Percentiles rank a stretch among this genome's conserved stretches.
These are phyloP conservation scores for Penicillium sp. DNA, from an alignment of 2,329 filamentous ascomycete genomes.

Conservation along the genomic window DNA sequence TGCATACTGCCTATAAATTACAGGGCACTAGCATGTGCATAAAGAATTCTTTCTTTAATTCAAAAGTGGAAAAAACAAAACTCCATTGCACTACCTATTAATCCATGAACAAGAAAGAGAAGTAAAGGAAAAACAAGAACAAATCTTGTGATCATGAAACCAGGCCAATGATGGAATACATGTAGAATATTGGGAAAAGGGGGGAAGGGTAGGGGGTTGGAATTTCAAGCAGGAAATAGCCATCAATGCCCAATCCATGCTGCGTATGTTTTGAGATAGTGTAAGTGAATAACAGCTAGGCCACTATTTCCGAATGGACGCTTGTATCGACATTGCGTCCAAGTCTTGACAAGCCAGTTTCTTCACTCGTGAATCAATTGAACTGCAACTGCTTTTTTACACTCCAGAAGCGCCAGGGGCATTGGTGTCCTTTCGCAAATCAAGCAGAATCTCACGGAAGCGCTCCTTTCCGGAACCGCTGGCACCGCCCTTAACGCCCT, in stretches of 20 bases:
- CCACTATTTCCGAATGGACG: neutral
- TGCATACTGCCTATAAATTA: neutral
- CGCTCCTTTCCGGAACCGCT: conserved; percentile 91
- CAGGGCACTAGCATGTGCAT: too few species aligned
- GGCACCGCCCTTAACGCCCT: conserved; percentile 80
- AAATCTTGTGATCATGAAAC: conserved; percentile 11
- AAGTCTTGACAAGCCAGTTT: neutral
- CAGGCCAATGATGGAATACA: conserved; percentile 13
- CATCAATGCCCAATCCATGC: neutral
- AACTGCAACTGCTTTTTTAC: conserved; percentile 18
- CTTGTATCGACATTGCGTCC: neutral
- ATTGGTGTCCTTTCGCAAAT: conserved; percentile 89
- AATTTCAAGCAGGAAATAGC: neutral
- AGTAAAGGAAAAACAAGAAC: conserved; percentile 11
- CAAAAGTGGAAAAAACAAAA: conserved; percentile 1
- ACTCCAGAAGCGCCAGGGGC: conserved; percentile 57
- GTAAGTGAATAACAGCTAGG: neutral
- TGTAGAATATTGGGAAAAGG: conserved; percentile 2
- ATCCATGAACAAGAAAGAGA: conserved; percentile 17
- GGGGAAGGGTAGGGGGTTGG: neutral
- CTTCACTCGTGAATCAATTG: neutral
- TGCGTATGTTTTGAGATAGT: neutral
- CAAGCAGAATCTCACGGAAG: conserved; percentile 85
- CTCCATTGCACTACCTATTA: conserved; percentile 20
- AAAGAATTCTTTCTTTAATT: neutral